phyloP scores from a whole-genome alignment of 768 basidiomycete species.

The Scleroderma citrinum region DNA sequence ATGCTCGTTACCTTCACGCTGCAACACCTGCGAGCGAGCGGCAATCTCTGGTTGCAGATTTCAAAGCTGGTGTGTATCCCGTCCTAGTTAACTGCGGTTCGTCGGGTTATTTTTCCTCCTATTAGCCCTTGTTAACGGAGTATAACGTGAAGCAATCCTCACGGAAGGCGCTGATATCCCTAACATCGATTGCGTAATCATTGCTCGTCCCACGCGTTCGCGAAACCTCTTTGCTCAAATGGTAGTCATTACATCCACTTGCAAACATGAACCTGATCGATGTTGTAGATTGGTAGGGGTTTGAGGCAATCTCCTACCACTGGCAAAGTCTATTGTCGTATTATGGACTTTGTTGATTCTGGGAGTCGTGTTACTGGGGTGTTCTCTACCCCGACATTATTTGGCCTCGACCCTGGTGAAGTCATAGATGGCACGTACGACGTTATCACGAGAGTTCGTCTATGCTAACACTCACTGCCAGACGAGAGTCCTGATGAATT shows the following conservation, averaged over 20 bases:
- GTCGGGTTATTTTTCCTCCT: conserved; percentile 14
- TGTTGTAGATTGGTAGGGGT: conserved; percentile 79
- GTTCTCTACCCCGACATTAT: conserved; percentile 73
- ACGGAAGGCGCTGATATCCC: conserved; percentile 96
- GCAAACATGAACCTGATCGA: not conserved
- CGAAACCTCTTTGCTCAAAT: conserved; percentile 90
- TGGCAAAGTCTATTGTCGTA: conserved; percentile 76
- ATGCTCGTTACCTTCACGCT: conserved; percentile 77
- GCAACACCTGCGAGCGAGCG: conserved; percentile 62
- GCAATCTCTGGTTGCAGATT: conserved; percentile 54
- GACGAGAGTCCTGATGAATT: conserved; percentile 49
- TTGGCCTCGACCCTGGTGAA: conserved; percentile 75
- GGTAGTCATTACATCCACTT: conserved; percentile 38
- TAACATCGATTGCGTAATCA: conserved; percentile 84
- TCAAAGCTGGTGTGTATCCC: conserved; percentile 69
- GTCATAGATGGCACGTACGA: conserved; percentile 53
- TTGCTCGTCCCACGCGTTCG: conserved; percentile 86
- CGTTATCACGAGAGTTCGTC: not conserved
- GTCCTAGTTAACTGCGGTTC: conserved; percentile 87
- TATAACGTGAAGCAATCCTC: conserved; percentile 52
- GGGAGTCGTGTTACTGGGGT: conserved; percentile 62
- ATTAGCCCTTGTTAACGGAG: not conserved
- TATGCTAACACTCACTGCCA: conserved; percentile 16
- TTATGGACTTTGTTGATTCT: conserved; percentile 90
- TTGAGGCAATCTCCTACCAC: conserved; percentile 80